Conservation (phyloP, 371 early-diverging fungal species). For the Mucor saturninus region DNA sequence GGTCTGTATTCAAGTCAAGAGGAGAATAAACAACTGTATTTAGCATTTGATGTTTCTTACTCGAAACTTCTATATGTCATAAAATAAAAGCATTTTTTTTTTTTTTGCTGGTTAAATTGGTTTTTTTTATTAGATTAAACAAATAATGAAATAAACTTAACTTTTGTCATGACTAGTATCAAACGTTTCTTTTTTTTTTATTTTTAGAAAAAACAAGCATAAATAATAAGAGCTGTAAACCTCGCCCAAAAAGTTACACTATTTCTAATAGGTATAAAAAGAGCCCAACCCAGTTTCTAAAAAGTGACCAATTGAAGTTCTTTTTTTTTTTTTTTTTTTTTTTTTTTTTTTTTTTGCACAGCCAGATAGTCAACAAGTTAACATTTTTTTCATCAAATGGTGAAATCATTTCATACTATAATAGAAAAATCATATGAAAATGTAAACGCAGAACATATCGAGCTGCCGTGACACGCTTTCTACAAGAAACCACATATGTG, state of each 20-base stretch:
- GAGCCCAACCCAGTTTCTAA: not conserved
- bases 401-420: no score
- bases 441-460: no score
- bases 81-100: conserved; percentile 1
- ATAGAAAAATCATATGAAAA: no score
- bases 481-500: no score
- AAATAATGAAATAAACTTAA: not conserved
- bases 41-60: conserved; percentile 3
- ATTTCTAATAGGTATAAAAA: not conserved
- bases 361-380: no score
- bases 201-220: not conserved
- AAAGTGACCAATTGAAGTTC: not conserved
- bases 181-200: conserved; percentile 1
- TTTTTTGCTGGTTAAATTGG: not conserved
- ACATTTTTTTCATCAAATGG: not conserved
- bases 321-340: no score
- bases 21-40: not conserved
- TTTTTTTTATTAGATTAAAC: conserved; percentile 2
- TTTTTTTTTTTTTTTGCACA: no score
- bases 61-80: conserved; percentile 1
- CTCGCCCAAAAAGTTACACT: conserved; percentile 1
- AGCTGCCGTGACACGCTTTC: no score
- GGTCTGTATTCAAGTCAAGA: conserved; percentile 4
- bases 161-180: not conserved
- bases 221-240: conserved; percentile 1